Evolutionary conservation across 2,329 filamentous ascomycete species (phyloP).

Genomic region (Didymella lethalis): DNA sequence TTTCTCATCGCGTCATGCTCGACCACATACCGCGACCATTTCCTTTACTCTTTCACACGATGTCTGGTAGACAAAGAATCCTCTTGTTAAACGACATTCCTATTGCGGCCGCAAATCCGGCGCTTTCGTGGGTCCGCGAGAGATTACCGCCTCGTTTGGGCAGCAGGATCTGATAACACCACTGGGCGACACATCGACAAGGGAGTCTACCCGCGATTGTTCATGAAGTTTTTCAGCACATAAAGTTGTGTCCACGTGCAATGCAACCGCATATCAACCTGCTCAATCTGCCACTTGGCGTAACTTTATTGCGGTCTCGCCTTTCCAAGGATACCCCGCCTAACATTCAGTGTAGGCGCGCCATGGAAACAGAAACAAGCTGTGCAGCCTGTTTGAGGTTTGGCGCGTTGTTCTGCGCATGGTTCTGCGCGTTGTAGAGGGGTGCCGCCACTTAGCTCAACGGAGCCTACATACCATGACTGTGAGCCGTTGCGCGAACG

Average conservation of each 20-base stretch:
- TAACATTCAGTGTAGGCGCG: too few relatives aligned
- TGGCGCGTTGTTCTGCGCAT: too few relatives aligned
- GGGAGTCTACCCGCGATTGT: not conserved
- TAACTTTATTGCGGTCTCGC: too few relatives aligned
- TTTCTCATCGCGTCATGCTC: not conserved
- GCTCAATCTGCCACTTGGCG: not conserved
- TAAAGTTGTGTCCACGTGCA: not conserved
- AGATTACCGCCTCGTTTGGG: not conserved
- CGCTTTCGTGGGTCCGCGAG: constrained; percentile 1
- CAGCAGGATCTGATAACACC: not conserved
- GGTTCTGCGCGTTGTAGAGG: too few relatives aligned
- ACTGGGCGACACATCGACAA: not conserved
- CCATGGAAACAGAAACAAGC: too few relatives aligned
- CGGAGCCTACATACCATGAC: not conserved
- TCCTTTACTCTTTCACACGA: not conserved
- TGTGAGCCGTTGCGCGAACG: not conserved
- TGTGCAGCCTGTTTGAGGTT: too few relatives aligned
- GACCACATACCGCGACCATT: not conserved
- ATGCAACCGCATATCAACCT: not conserved
- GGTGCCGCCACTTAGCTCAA: too few relatives aligned
- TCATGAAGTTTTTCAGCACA: not conserved
- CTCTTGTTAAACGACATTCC: constrained; percentile 2
- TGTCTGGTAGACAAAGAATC: not conserved
- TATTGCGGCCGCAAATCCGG: constrained; percentile 7
- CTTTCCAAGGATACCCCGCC: too few relatives aligned